Percentiles rank a stretch among this genome's conserved stretches.
phyloP scores from a whole-genome alignment of 306 rosid species.

The Cucurbita argyrosperma region DNA sequence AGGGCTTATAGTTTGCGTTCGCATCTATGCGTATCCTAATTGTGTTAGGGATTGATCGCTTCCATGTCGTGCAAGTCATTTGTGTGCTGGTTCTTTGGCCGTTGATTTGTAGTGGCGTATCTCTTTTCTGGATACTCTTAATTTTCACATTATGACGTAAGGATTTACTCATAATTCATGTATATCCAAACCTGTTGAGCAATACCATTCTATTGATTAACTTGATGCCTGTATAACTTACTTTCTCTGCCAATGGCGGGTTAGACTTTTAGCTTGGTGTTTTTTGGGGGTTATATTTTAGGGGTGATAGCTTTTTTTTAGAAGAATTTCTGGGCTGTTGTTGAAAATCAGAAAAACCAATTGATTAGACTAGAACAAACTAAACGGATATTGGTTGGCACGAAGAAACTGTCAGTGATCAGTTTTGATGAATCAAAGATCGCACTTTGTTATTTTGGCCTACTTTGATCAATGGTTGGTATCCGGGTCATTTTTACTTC shows the following conservation, averaged over 20 bases:
- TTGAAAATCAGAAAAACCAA: neutral
- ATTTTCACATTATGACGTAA: neutral
- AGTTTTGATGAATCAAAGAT: neutral
- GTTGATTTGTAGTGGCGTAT: neutral
- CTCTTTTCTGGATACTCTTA: neutral
- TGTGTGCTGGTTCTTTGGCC: neutral
- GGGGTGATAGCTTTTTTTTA: neutral
- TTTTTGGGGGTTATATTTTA: neutral
- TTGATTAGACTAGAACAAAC: neutral
- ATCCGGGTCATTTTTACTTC: neutral
- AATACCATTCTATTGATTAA: neutral
- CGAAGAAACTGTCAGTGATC: neutral
- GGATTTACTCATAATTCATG: neutral
- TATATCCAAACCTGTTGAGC: neutral
- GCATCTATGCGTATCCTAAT: neutral
- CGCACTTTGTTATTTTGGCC: neutral
- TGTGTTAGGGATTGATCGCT: neutral
- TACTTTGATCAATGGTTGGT: neutral
- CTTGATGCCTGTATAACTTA: neutral
- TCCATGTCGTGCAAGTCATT: neutral
- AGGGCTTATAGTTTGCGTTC: neutral
- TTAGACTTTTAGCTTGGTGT: neutral
- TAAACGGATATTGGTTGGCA: neutral
- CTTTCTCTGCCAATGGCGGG: neutral
- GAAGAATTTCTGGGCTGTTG: neutral